These are phyloP conservation scores for Larix kaempferi DNA, from an alignment of 75 land plant species.

Conservation along the genomic window DNA sequence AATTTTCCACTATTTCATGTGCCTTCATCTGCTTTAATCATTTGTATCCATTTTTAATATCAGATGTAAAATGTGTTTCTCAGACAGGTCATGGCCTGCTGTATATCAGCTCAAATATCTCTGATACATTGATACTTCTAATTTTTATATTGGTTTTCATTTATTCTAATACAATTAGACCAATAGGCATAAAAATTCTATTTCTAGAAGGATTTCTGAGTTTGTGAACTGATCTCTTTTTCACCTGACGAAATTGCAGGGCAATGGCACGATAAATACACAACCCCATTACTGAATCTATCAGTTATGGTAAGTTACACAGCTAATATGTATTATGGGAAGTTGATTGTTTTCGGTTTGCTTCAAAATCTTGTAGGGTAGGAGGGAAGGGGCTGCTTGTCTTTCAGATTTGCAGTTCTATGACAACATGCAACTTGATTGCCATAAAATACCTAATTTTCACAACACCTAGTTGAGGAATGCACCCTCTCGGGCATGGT, in stretches of 20 bases:
- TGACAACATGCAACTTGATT: neutral
- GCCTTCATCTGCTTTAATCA: neutral
- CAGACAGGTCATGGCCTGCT: neutral
- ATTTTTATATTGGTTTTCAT: neutral
- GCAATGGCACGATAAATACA: slow-evolving; percentile 2
- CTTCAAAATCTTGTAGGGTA: neutral
- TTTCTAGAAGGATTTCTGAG: neutral
- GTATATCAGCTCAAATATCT: neutral
- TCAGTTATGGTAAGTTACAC: neutral
- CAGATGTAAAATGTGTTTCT: neutral
- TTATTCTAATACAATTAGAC: neutral
- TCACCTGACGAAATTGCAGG: slow-evolving; percentile 1
- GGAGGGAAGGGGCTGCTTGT: neutral
- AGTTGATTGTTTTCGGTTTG: neutral
- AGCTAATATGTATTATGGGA: slow-evolving; percentile 8
- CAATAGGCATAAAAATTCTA: neutral
- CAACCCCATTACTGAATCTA: slow-evolving; percentile 1
- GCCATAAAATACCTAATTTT: neutral
- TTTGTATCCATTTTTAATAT: neutral
- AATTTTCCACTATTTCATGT: neutral
- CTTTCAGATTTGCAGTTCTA: neutral
- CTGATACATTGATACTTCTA: neutral
- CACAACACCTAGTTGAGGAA: neutral
- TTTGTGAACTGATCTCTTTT: slow-evolving; percentile 5
- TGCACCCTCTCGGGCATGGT: neutral